phyloP scores from a whole-genome alignment of 495 filamentous ascomycete species.

The Letharia lupina region DNA sequence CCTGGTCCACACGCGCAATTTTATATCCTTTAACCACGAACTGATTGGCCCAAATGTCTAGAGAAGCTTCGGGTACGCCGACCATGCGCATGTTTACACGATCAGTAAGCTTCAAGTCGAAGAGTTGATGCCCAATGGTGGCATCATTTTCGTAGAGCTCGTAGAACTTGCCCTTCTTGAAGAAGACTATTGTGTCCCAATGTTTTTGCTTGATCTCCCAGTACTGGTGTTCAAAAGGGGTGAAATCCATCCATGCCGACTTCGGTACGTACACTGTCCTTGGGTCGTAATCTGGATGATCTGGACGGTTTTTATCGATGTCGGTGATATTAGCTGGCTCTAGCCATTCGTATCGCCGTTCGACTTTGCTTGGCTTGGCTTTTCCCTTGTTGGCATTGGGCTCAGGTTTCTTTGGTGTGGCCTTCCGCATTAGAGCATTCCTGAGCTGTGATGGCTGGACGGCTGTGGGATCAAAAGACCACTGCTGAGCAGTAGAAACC shows the following conservation, averaged over 20 bases:
- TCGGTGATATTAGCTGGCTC: slow-evolving; percentile 60
- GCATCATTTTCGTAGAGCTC: slow-evolving; percentile 98
- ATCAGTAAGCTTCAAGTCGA: slow-evolving; percentile 96
- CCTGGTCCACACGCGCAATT: slow-evolving; percentile 92
- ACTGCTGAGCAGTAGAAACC: slow-evolving; percentile 70
- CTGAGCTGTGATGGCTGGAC: slow-evolving; percentile 51
- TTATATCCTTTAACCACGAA: slow-evolving; percentile 93
- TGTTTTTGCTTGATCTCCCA: slow-evolving; percentile 99
- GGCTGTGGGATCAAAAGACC: slow-evolving; percentile 78
- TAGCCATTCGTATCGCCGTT: slow-evolving; percentile 75
- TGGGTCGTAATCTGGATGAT: slow-evolving; percentile 89
- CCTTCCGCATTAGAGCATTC: slow-evolving; percentile 27
- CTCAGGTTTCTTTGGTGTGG: slow-evolving; percentile 25
- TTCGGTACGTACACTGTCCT: slow-evolving; percentile 82
- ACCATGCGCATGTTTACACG: slow-evolving; percentile 99
- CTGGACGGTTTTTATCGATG: slow-evolving; percentile 66
- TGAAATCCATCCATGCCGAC: slow-evolving; percentile 65
- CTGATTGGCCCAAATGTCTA: slow-evolving; percentile 89
- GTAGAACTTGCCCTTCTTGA: slow-evolving; percentile 99
- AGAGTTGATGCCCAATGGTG: slow-evolving; percentile 91
- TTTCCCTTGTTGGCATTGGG: slow-evolving; percentile 54
- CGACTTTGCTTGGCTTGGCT: slow-evolving; percentile 64
- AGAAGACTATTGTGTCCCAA: slow-evolving; percentile 97
- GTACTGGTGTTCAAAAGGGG: slow-evolving; percentile 94
- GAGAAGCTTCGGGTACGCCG: slow-evolving; percentile 81